Percentiles rank a stretch among this genome's conserved stretches.
phyloP scores from a whole-genome alignment of 305 asterid species.

The Fraxinus sp. region DNA sequence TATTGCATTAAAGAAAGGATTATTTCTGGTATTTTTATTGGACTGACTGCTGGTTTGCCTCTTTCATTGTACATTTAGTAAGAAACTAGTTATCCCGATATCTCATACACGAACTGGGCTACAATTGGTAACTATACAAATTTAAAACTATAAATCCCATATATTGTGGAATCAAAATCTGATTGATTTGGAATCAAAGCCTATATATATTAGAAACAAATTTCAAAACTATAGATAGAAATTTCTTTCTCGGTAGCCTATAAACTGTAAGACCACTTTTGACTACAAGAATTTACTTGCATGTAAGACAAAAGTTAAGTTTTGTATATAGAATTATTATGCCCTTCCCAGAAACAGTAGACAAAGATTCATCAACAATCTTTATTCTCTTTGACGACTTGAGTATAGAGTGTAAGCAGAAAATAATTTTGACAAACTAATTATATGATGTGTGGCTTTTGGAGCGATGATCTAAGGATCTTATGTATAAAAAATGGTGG shows the following conservation, averaged over 20 bases:
- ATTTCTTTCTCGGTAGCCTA: not conserved
- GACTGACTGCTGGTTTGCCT: slow-evolving; percentile 13
- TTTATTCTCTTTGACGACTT: not conserved
- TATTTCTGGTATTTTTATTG: not conserved
- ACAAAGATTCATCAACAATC: not conserved
- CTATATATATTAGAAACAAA: not conserved
- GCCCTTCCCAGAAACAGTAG: not conserved
- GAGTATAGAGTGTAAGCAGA: not conserved
- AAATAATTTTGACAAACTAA: not conserved
- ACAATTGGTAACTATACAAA: not conserved
- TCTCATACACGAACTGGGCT: not conserved
- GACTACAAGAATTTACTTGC: not conserved
- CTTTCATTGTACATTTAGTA: slow-evolving; percentile 5
- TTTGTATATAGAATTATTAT: not conserved
- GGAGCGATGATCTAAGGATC: not conserved
- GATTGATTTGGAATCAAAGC: not conserved
- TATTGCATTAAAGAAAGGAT: slow-evolving; percentile 7
- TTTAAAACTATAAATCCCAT: not conserved
- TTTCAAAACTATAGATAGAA: not conserved
- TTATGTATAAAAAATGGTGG: not conserved
- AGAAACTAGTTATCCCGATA: not conserved
- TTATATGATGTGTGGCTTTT: not conserved
- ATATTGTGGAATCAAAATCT: not conserved
- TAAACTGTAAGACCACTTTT: not conserved
- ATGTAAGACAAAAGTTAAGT: not conserved